A percentile compares a stretch with the other conserved stretches of the same genome.
Evolutionary conservation across 2,329 filamentous ascomycete species (phyloP).

Genomic region (Diaporthe batatas): DNA sequence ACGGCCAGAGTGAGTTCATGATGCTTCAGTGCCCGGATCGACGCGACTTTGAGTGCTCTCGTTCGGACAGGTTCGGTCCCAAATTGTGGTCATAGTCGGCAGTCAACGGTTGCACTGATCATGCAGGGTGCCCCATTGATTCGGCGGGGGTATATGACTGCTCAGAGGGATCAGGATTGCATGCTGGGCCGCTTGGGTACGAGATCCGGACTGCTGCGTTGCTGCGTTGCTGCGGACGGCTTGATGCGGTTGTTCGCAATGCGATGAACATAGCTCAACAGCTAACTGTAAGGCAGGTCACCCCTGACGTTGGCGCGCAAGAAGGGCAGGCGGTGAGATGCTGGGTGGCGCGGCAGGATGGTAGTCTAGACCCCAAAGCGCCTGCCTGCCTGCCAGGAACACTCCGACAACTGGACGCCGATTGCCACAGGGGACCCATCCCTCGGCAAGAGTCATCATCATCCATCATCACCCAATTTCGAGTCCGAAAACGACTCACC

Average conservation of each 20-base stretch:
- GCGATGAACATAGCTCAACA: constrained; percentile 9
- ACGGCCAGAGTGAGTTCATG: constrained; percentile 45
- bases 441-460: constrained; percentile 38
- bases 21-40: constrained; percentile 28
- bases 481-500: constrained; percentile 12
- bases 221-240: not conserved
- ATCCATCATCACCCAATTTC: constrained; percentile 20
- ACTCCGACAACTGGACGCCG: not conserved
- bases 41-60: constrained; percentile 26
- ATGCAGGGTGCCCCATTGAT: constrained; percentile 14
- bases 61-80: constrained; percentile 31
- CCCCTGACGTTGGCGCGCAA: constrained; percentile 14
- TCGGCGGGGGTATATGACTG: not conserved
- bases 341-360: constrained; percentile 6
- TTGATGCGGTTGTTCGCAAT: not conserved
- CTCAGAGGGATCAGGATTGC: constrained; percentile 17
- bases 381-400: not conserved
- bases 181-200: constrained; percentile 18
- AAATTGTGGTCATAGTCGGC: constrained; percentile 30
- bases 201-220: not conserved
- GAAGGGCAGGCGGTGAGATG: constrained; percentile 29
- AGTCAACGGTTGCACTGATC: constrained; percentile 15
- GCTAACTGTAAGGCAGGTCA: no score
- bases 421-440: constrained; percentile 24
- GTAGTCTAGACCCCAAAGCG: constrained; percentile 11